A percentile compares a stretch with the other conserved stretches of the same genome.
Conservation (phyloP, 2,329 filamentous ascomycete species). For the Monosporascus sp. region DNA sequence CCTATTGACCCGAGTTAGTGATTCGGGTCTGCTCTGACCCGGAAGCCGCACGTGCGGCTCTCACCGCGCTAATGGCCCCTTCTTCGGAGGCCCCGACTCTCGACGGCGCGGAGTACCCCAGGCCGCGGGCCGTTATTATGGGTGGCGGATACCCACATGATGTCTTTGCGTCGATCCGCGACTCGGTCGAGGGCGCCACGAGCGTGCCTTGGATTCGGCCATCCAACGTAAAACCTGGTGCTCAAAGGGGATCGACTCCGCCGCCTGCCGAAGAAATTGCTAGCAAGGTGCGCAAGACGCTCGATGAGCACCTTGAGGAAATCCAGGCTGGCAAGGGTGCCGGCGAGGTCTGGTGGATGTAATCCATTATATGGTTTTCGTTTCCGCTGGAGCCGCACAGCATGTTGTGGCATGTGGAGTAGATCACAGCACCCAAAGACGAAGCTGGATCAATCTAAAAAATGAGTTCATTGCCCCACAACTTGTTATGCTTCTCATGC, state of each 20-base stretch:
- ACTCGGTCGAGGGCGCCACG: conserved; percentile 3
- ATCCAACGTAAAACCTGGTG: conserved; percentile 1
- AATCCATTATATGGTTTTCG: neutral
- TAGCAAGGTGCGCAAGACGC: neutral
- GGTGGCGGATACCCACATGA: conserved; percentile 5
- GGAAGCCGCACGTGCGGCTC: neutral
- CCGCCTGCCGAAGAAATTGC: conserved; percentile 4
- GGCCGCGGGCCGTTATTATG: conserved; percentile 4
- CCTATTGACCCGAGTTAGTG: neutral
- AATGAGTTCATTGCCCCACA: too few species aligned
- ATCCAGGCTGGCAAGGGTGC: conserved; percentile 1
- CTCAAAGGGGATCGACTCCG: neutral
- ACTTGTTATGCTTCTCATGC: too few species aligned
- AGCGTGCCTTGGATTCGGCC: conserved; percentile 6
- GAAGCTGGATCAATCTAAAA: too few species aligned
- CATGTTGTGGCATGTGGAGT: too few species aligned
- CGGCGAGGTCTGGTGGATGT: conserved; percentile 9
- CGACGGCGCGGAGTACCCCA: conserved; percentile 1
- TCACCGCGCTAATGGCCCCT: neutral
- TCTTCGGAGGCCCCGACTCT: neutral
- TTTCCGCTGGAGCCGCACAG: too few species aligned
- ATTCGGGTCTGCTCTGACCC: conserved; percentile 1
- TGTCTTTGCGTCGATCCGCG: conserved; percentile 3
- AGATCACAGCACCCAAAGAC: too few species aligned
- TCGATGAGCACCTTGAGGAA: conserved; percentile 3